Percentiles rank a stretch among this genome's conserved stretches.
Evolutionary conservation across 2,329 filamentous ascomycete species (phyloP).

Genomic region (Ramichloridium luteum): DNA sequence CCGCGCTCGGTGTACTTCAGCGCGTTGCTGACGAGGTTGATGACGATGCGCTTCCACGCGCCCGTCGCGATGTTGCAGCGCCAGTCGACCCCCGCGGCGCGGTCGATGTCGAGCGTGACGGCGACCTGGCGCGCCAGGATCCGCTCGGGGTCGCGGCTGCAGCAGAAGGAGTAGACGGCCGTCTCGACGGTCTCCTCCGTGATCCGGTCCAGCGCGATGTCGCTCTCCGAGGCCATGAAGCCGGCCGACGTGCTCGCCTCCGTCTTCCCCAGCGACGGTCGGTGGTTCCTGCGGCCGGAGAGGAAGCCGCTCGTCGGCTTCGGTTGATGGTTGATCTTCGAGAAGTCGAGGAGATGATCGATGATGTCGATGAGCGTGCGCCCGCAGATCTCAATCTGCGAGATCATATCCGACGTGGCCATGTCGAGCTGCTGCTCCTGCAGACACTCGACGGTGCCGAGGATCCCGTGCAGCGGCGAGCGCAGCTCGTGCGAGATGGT

Average conservation of each 20-base stretch:
- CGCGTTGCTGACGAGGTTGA: conserved; percentile 37
- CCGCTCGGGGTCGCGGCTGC: conserved; percentile 13
- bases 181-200: conserved; percentile 45
- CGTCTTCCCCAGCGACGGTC: background rate
- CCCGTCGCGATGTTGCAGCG: conserved; percentile 32
- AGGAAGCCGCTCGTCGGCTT: conserved; percentile 7
- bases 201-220: conserved; percentile 33
- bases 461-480: conserved; percentile 35
- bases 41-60: conserved; percentile 35
- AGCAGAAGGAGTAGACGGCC: conserved; percentile 29
- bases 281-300: background rate
- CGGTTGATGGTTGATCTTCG: conserved; percentile 31
- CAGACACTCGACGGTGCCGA: conserved; percentile 39
- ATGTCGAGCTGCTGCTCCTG: conserved; percentile 27
- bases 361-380: conserved; percentile 39
- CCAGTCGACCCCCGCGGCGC: conserved; percentile 28
- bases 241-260: conserved; percentile 4
- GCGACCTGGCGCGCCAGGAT: conserved; percentile 28
- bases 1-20: conserved; percentile 37
- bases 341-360: conserved; percentile 32
- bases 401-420: conserved; percentile 28
- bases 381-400: conserved; percentile 39
- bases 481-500: conserved; percentile 42
- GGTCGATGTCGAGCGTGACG: conserved; percentile 35
- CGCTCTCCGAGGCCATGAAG: conserved; percentile 14